Conservation (phyloP, 768 basidiomycete genomes). For the Rhizopogon roseolus region DNA sequence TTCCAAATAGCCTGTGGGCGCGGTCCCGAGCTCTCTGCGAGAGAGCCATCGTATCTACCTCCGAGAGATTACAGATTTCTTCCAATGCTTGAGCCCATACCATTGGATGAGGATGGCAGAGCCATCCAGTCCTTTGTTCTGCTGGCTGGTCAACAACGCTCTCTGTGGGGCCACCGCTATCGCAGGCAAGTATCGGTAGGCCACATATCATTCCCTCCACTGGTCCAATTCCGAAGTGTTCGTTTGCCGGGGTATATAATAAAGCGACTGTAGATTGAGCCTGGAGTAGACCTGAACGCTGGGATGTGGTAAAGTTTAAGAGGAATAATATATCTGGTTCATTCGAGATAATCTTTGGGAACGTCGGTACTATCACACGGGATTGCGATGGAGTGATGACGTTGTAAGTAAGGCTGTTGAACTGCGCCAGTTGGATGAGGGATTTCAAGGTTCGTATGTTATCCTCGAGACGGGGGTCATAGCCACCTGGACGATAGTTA, state of each 20-base stretch:
- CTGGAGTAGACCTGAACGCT: constrained; percentile 78
- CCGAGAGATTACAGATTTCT: constrained; percentile 48
- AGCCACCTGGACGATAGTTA: constrained; percentile 57
- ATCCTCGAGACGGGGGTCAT: constrained; percentile 83
- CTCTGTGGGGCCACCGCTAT: constrained; percentile 89
- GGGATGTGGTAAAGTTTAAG: constrained; percentile 84
- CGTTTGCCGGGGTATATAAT: constrained; percentile 91
- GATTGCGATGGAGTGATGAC: constrained; percentile 48
- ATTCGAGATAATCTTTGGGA: constrained; percentile 30
- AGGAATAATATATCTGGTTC: constrained; percentile 74
- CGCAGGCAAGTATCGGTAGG: constrained; percentile 82
- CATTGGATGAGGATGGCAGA: constrained; percentile 54
- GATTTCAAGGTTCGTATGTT: constrained; percentile 65
- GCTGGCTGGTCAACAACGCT: constrained; percentile 50
- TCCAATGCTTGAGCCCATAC: constrained; percentile 69
- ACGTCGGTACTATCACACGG: constrained; percentile 33
- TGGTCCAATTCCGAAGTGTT: constrained; percentile 97
- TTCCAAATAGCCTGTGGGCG: constrained; percentile 64
- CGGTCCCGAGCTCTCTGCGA: constrained; percentile 52
- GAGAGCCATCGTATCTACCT: constrained; percentile 41
- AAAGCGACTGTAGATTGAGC: constrained; percentile 64
- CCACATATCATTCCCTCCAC: constrained; percentile 94
- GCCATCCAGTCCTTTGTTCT: constrained; percentile 68
- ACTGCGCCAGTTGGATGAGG: constrained; percentile 41
- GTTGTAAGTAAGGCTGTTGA: constrained; percentile 52